Base-by-base conservation (phyloP, 2,329 filamentous ascomycete genomes). In the Nigrospora sphaerica region DNA sequence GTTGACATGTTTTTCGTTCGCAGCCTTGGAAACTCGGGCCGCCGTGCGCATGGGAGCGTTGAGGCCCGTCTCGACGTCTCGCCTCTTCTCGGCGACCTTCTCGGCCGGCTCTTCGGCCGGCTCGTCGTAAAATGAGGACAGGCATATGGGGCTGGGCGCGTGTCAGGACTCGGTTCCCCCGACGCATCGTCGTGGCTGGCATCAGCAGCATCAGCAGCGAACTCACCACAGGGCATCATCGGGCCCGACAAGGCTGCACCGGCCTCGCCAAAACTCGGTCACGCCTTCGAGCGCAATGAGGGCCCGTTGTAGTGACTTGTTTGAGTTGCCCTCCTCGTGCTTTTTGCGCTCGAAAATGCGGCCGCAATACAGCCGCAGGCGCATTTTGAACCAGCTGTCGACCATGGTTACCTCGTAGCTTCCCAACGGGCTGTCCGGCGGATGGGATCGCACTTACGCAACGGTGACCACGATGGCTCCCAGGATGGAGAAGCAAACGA, bases 111-210 rank as follows among this genome's bases (percentile, higher is more conserved):
- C 28, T 13, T 46, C 50, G 12, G 17, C 32, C 12, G 52, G 47
- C 14, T n/a, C 47, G 32, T 45, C 37, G 18, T 55, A 56, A 6
- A 61, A 55, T 12, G 46, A 46, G 6, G 37, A 44, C 9, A 61
- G 54, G 39, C 59, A 62, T 28, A 62, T 61, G 2, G 57, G 54
- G 46, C 59, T 61, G 34, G 33, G 17, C 11, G 19, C 12, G 10
- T 5, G 10, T 28, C 23, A 28, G 23, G 23, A 28, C 23, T 7
- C 23, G 23, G 23, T 28, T 28, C 23, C 23, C 23, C 10, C 23
- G 7, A 10, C 23, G 23, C 23, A 28, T 28, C 23, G 23, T 28
- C 23, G 23, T 28, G 5, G 23, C 23, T 32, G 14, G 40, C 28
- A 23, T 31, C 14, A 6, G 35, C 34, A 34, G 39, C 19, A 37